Conservation (phyloP, 78 protist genomes). For the Dictyostelium brefeldianum region DNA sequence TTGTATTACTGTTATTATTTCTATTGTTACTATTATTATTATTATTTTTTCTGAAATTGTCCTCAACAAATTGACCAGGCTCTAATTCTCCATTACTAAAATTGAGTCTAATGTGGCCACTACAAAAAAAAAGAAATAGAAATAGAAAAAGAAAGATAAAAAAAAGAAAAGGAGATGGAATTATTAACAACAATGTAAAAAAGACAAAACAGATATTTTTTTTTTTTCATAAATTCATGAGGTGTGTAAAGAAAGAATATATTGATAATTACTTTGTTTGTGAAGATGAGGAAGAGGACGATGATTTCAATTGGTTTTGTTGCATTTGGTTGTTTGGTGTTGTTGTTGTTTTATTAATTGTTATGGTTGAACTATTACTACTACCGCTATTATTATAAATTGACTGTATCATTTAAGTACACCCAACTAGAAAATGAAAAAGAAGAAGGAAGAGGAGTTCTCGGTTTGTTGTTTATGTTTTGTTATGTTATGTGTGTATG, state of each 20-base stretch:
- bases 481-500: no score
- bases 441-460: no score
- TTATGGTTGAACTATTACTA: no score
- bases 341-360: no score
- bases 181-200: neutral
- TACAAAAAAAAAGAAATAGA: neutral
- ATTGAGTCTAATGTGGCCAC: neutral
- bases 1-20: neutral
- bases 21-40: neutral
- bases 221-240: no score
- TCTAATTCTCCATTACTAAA: neutral
- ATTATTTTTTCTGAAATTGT: neutral
- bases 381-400: no score
- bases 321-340: neutral
- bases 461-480: no score
- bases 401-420: no score
- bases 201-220: no score
- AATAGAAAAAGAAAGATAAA: neutral
- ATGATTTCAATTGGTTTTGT: neutral
- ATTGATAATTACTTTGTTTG: no score
- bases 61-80: slow-evolving; percentile 10
- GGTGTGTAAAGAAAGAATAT: no score
- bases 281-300: neutral
- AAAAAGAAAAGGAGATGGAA: neutral
- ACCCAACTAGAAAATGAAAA: no score